phyloP scores from a whole-genome alignment of 1,139 yeast species.

The Hyphopichia buzzinii region DNA sequence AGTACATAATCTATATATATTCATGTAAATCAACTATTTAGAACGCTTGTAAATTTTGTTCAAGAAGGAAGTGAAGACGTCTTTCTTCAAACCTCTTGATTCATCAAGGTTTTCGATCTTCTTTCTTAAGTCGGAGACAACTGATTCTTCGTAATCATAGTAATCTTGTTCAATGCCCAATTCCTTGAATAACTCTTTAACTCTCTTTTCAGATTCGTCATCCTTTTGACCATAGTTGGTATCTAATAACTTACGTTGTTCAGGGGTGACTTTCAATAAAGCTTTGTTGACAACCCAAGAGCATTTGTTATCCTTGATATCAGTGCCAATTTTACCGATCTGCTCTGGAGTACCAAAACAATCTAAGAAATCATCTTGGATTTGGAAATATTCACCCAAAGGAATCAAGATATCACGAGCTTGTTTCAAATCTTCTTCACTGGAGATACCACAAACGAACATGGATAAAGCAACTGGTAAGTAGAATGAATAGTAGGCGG shows the following conservation, averaged over 20 bases:
- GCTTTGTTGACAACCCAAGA: conserved; percentile 98
- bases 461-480: conserved; percentile 97
- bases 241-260: conserved; percentile 80
- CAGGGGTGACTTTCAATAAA: conserved; percentile 70
- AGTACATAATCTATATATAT: too few species aligned
- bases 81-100: conserved; percentile 85
- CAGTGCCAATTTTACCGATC: conserved; percentile 98
- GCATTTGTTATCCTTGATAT: conserved; percentile 97
- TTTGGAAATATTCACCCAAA: conserved; percentile 97
- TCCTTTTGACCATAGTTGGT: conserved; percentile 88
- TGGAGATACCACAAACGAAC: conserved; percentile 81
- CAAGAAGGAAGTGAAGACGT: conserved; percentile 79
- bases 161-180: conserved; percentile 71
- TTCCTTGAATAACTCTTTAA: conserved; percentile 73
- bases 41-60: conserved; percentile 91
- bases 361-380: conserved; percentile 96
- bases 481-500: conserved; percentile 96
- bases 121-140: conserved; percentile 61
- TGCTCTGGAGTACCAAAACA: conserved; percentile 97
- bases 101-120: conserved; percentile 78
- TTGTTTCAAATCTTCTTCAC: conserved; percentile 77
- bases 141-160: conserved; percentile 75
- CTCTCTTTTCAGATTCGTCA: conserved; percentile 61
- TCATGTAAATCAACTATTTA: conserved; percentile 53
- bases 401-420: conserved; percentile 88